phyloP scores from a whole-genome alignment of 176 grass and related monocot genomes.

The Zoysia pacifica region DNA sequence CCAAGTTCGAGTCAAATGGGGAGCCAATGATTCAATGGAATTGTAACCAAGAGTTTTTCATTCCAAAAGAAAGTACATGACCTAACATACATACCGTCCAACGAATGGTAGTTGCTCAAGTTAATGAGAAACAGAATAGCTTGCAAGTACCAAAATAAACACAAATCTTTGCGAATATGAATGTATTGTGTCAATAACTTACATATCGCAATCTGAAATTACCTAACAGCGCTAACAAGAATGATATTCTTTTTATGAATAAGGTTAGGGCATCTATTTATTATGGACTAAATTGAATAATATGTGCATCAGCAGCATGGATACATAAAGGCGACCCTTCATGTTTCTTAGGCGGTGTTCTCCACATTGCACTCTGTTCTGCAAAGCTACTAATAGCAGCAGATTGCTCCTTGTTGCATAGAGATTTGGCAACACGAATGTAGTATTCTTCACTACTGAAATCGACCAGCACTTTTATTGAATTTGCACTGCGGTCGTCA shows the following conservation, averaged over 20 bases:
- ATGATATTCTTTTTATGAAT: background rate
- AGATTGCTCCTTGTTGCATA: conserved; percentile 54
- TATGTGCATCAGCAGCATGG: background rate
- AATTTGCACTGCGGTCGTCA: conserved; percentile 30
- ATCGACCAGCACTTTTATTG: conserved; percentile 54
- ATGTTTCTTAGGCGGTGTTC: conserved; percentile 33
- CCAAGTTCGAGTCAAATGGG: background rate
- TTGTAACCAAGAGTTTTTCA: background rate
- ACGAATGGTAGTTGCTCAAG: background rate
- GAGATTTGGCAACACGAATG: conserved; percentile 43
- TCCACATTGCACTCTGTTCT: conserved; percentile 69
- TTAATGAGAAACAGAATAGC: background rate
- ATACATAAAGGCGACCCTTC: background rate
- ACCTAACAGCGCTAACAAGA: background rate
- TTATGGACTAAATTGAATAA: conserved; percentile 14
- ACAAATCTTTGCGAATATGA: background rate
- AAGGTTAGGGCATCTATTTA: conserved; percentile 30
- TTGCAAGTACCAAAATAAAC: background rate
- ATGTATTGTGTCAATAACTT: background rate
- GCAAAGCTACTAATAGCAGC: conserved; percentile 63
- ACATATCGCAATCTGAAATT: conserved; percentile 21
- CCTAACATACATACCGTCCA: background rate
- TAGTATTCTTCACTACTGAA: conserved; percentile 60
- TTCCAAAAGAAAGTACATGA: background rate
- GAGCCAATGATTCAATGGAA: background rate